These are phyloP conservation scores for Dryas drummondii DNA, from an alignment of 306 rosid species.

Conservation along the genomic window DNA sequence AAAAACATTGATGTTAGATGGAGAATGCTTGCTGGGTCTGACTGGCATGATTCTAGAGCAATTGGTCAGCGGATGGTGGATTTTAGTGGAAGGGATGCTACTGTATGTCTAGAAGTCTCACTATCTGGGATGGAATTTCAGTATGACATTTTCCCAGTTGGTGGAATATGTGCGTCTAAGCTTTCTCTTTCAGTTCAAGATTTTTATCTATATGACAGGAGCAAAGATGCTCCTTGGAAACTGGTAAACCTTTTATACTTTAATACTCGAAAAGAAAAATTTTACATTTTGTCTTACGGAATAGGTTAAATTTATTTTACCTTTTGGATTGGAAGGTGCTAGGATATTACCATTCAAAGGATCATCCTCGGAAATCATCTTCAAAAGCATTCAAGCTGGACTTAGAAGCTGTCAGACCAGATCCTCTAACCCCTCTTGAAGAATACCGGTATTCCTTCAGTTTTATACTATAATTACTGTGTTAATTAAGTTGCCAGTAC, in stretches of 20 bases:
- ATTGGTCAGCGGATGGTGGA: constrained; percentile 37
- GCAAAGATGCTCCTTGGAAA: constrained; percentile 90
- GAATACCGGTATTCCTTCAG: constrained; percentile 65
- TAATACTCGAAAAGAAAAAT: neutral
- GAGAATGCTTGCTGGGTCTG: constrained; percentile 84
- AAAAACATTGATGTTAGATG: constrained; percentile 72
- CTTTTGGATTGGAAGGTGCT: constrained; percentile 64
- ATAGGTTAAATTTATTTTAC: constrained; percentile 18
- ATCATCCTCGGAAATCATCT: constrained; percentile 77
- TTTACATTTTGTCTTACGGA: constrained; percentile 25
- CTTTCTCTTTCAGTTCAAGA: constrained; percentile 77
- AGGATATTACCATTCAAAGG: constrained; percentile 79
- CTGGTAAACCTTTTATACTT: constrained; percentile 53
- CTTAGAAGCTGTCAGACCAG: constrained; percentile 94
- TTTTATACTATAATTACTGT: neutral
- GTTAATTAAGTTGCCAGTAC: neutral
- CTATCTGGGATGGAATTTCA: constrained; percentile 71
- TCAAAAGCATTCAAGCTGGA: constrained; percentile 89
- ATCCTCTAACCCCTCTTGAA: constrained; percentile 92
- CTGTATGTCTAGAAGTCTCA: constrained; percentile 58
- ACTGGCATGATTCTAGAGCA: constrained; percentile 50
- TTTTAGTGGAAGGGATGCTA: constrained; percentile 51
- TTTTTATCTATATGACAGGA: constrained; percentile 68
- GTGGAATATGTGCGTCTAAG: constrained; percentile 69
- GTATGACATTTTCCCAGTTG: constrained; percentile 70